Evolutionary conservation across 2,329 filamentous ascomycete species (phyloP).

Genomic region (Calcarisporium arbuscula): DNA sequence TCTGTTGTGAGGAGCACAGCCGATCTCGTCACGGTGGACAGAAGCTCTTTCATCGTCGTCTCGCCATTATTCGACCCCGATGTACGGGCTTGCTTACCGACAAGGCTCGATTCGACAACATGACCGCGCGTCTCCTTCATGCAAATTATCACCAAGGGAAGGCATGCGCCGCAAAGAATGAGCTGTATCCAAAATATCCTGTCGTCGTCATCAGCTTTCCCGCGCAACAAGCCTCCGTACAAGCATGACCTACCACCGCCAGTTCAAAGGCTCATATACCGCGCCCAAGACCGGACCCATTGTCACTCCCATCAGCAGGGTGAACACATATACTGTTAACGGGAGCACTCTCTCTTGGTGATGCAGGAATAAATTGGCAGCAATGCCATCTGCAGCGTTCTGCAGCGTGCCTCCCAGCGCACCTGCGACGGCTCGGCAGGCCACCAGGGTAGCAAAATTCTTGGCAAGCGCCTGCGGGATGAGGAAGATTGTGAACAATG

Average conservation of each 20-base stretch:
- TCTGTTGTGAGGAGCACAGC: constrained; percentile 10
- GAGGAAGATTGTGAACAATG: constrained; percentile 7
- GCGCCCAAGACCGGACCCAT: constrained; percentile 10
- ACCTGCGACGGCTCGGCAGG: constrained; percentile 7
- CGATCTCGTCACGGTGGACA: constrained; percentile 3
- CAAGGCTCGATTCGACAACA: too few relatives aligned
- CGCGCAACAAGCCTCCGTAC: background rate
- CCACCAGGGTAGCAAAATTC: constrained; percentile 6
- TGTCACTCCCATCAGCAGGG: constrained; percentile 9
- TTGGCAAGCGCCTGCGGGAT: constrained; percentile 23
- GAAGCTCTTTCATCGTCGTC: constrained; percentile 1
- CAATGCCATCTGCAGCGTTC: constrained; percentile 10
- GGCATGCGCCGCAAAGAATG: constrained; percentile 5
- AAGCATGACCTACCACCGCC: constrained; percentile 7
- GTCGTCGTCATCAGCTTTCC: background rate
- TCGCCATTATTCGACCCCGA: background rate
- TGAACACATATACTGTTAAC: constrained; percentile 8
- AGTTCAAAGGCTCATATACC: constrained; percentile 8
- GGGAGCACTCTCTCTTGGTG: constrained; percentile 7
- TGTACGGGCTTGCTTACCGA: too few relatives aligned
- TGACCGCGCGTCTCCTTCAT: constrained; percentile 7
- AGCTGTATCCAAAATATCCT: constrained; percentile 11
- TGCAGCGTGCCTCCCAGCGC: constrained; percentile 9
- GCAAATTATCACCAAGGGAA: constrained; percentile 2
- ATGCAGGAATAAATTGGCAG: constrained; percentile 8